A percentile compares a stretch with the other conserved stretches of the same genome.
Conservation (phyloP, 768 basidiomycete genomes). For the Tricholoma bakamatsutake region DNA sequence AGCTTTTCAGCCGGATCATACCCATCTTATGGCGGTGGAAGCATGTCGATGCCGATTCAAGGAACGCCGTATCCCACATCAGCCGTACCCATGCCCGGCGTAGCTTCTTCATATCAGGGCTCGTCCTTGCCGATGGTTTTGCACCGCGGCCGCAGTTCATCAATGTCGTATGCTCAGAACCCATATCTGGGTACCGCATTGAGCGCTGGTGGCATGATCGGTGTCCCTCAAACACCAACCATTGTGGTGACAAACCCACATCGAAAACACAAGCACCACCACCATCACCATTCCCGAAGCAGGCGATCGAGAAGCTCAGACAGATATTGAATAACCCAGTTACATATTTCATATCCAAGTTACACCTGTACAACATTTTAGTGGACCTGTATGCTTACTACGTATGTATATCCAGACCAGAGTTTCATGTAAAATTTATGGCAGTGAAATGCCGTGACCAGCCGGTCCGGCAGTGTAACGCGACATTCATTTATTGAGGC, state of each 20-base stretch:
- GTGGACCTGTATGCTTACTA: not conserved
- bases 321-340: constrained; percentile 1
- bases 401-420: too few relatives aligned
- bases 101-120: constrained; percentile 21
- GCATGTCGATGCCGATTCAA: constrained; percentile 18
- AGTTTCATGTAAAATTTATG: not conserved
- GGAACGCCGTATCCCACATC: constrained; percentile 19
- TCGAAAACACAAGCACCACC: constrained; percentile 26
- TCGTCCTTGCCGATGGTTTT: constrained; percentile 21
- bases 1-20: constrained; percentile 14
- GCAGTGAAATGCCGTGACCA: constrained; percentile 1
- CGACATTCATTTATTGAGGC: too few relatives aligned
- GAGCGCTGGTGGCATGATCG: constrained; percentile 12
- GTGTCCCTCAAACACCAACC: constrained; percentile 17
- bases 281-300: constrained; percentile 23
- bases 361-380: not conserved
- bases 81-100: constrained; percentile 16
- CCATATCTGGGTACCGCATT: constrained; percentile 19
- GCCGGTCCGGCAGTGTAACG: not conserved
- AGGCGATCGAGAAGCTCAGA: constrained; percentile 22
- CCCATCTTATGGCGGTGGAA: constrained; percentile 19
- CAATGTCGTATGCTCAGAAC: constrained; percentile 28
- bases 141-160: constrained; percentile 25
- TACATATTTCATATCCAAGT: not conserved
- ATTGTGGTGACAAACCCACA: constrained; percentile 25